Conservation (phyloP, 139 green algal genomes). For the Volvox africanus region DNA sequence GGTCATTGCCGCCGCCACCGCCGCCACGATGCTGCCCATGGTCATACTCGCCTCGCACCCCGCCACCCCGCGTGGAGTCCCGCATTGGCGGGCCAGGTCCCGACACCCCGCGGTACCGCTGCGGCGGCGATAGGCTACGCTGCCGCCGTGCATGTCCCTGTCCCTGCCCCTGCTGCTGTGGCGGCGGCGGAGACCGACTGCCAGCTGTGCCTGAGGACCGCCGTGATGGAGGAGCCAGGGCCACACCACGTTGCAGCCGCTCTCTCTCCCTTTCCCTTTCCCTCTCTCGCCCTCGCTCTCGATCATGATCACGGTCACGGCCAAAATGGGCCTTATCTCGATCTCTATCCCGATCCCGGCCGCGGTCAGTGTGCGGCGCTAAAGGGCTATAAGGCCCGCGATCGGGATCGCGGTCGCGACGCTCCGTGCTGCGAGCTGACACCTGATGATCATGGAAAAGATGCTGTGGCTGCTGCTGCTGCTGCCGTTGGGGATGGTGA, state of each 20-base stretch:
- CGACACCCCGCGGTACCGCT: background rate
- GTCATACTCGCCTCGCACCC: background rate
- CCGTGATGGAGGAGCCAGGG: background rate
- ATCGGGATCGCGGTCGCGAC: background rate
- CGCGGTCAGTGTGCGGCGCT: background rate
- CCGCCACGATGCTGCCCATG: background rate
- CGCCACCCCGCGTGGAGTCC: background rate
- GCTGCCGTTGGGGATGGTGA: background rate
- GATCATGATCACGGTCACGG: background rate
- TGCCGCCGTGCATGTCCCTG: background rate
- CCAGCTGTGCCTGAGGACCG: background rate
- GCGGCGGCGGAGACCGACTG: conserved; percentile 22
- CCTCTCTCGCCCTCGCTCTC: background rate
- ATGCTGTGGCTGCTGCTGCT: background rate
- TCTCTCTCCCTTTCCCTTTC: background rate
- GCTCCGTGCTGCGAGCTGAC: background rate
- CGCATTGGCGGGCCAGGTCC: background rate
- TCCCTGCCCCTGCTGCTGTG: background rate
- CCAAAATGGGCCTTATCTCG: background rate
- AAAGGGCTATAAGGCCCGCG: background rate
- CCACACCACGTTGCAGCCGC: background rate
- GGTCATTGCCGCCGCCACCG: background rate
- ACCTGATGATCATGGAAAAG: background rate
- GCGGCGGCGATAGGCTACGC: background rate
- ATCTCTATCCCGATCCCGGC: background rate